Conservation (phyloP, 345 rosid genomes). For the Eucalyptus camaldulensis region DNA sequence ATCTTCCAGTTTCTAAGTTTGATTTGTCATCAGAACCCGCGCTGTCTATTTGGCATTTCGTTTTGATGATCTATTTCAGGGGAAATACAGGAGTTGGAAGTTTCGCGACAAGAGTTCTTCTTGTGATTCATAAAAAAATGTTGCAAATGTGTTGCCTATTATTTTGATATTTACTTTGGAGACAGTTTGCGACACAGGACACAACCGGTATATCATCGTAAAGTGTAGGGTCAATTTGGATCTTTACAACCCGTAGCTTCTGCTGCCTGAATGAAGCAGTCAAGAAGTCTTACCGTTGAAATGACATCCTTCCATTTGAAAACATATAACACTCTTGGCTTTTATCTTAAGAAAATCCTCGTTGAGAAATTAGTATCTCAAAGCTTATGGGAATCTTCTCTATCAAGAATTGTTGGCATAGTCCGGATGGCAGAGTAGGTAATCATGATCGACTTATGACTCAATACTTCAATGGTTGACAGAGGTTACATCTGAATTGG, state of each 20-base stretch:
- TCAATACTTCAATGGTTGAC: background rate
- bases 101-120: background rate
- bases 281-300: background rate
- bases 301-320: background rate
- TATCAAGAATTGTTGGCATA: background rate
- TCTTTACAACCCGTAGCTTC: background rate
- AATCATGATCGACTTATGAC: background rate
- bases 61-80: background rate
- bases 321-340: background rate
- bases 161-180: background rate
- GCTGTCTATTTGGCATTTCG: background rate
- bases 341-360: background rate
- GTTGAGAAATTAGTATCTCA: background rate
- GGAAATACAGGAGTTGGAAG: background rate
- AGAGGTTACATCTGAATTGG: background rate
- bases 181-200: background rate
- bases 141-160: background rate
- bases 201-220: background rate
- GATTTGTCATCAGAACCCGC: background rate
- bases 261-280: background rate
- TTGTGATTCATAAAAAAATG: background rate
- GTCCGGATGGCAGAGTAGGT: background rate
- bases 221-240: background rate
- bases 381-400: background rate
- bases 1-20: background rate